These are phyloP conservation scores for Calendula officinalis DNA, from an alignment of 129 eudicot genomes.

Conservation along the genomic window DNA sequence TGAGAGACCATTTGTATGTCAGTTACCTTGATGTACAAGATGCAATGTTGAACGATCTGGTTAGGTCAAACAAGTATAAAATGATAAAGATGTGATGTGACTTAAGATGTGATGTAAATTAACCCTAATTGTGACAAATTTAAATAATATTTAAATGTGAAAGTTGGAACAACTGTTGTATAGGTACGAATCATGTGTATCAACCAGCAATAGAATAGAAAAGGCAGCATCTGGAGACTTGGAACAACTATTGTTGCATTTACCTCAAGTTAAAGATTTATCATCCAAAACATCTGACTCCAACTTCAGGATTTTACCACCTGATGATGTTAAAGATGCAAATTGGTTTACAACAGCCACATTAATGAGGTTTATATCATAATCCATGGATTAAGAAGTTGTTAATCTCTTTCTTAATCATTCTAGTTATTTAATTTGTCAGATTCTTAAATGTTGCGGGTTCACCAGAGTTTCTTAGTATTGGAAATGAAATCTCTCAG, in stretches of 20 bases:
- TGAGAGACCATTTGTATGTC: background rate
- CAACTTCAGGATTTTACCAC: slow-evolving; percentile 56
- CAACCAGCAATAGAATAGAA: slow-evolving; percentile 50
- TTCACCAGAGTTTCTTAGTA: slow-evolving; percentile 45
- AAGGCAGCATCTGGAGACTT: slow-evolving; percentile 63
- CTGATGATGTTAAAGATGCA: slow-evolving; percentile 30
- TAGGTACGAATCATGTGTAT: slow-evolving; percentile 68
- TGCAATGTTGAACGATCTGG: too few species aligned
- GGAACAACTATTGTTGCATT: slow-evolving; percentile 59
- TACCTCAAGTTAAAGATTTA: slow-evolving; percentile 53
- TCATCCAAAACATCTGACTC: slow-evolving; percentile 54
- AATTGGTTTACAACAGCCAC: slow-evolving; percentile 77
- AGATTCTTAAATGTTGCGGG: slow-evolving; percentile 66
- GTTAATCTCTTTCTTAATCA: slow-evolving; percentile 9
- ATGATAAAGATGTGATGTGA: background rate
- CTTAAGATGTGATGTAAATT: too few species aligned
- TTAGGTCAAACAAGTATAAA: slow-evolving; percentile 8
- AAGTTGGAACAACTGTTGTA: background rate
- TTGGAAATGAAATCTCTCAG: slow-evolving; percentile 72
- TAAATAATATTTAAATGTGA: too few species aligned
- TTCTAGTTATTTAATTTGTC: slow-evolving; percentile 14
- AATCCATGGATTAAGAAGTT: slow-evolving; percentile 11
- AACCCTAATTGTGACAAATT: too few species aligned
- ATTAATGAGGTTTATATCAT: slow-evolving; percentile 60
- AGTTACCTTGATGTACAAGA: slow-evolving; percentile 3